phyloP scores from a whole-genome alignment of 169 alveolate species.

The Toxoplasma gondii region DNA sequence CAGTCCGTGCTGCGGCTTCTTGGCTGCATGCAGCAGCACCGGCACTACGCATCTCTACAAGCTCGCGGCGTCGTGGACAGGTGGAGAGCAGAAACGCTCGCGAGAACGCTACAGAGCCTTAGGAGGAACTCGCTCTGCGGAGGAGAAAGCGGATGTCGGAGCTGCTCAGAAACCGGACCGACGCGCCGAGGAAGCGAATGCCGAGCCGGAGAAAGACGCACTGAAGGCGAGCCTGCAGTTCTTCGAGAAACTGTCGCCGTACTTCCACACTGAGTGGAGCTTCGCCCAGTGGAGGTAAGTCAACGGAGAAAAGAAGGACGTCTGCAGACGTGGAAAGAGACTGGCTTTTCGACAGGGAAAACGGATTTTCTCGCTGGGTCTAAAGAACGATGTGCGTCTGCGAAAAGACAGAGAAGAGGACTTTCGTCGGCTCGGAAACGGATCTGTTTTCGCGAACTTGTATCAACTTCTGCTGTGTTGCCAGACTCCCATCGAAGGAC shows the following conservation, averaged over 20 bases:
- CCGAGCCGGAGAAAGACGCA: not conserved
- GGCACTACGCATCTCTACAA: slow-evolving; percentile 1
- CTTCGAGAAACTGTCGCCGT: not conserved
- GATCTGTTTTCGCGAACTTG: too few relatives aligned
- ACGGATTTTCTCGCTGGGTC: too few relatives aligned
- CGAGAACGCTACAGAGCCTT: too few relatives aligned
- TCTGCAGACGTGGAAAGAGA: not conserved
- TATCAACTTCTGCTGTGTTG: too few relatives aligned
- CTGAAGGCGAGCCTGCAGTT: not conserved
- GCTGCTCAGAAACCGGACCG: not conserved
- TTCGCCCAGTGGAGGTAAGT: not conserved
- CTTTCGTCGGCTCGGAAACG: too few relatives aligned
- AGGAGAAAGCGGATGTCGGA: too few relatives aligned
- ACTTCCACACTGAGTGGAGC: not conserved
- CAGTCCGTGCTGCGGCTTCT: not conserved
- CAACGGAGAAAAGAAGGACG: not conserved
- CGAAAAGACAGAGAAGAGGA: too few relatives aligned
- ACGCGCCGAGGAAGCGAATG: not conserved
- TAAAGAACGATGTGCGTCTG: too few relatives aligned
- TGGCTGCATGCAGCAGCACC: slow-evolving; percentile 16
- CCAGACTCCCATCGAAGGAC: not conserved
- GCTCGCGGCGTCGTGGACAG: not conserved
- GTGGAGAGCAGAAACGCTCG: too few relatives aligned
- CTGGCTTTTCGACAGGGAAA: too few relatives aligned
- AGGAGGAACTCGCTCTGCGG: too few relatives aligned